Evolutionary conservation across 208 protist species (phyloP).

Genomic region (Crithidia expoeki): DNA sequence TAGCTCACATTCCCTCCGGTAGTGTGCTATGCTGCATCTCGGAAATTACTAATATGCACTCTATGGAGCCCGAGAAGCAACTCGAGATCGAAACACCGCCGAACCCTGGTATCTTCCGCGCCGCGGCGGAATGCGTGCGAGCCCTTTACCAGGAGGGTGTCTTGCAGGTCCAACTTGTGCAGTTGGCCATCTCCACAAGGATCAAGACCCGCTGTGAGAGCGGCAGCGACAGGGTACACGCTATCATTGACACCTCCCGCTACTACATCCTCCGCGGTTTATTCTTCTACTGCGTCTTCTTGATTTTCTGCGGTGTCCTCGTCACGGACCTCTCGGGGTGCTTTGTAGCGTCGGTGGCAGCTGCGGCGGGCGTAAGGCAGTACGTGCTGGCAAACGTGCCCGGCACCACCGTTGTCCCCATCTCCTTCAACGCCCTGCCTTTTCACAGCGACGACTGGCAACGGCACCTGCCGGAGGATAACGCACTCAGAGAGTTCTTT

Average conservation of each 20-base stretch:
- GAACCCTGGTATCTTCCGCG: background rate
- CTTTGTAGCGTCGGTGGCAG: slow-evolving; percentile 38
- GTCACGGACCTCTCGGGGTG: slow-evolving; percentile 26
- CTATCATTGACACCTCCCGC: slow-evolving; percentile 15
- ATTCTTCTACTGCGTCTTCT: slow-evolving; percentile 26
- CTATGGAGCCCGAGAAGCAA: background rate
- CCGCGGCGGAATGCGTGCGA: slow-evolving; percentile 14
- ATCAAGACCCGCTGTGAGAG: background rate
- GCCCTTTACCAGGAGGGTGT: slow-evolving; percentile 11
- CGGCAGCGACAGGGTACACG: background rate
- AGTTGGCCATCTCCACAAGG: background rate
- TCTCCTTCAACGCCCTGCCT: slow-evolving; percentile 65
- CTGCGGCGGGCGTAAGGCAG: slow-evolving; percentile 36
- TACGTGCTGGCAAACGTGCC: slow-evolving; percentile 53
- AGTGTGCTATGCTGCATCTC: too few species aligned
- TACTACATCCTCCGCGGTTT: slow-evolving; percentile 19
- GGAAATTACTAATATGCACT: background rate
- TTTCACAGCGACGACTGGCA: slow-evolving; percentile 68
- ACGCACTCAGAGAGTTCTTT: slow-evolving; percentile 28
- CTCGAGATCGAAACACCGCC: background rate
- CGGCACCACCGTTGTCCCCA: slow-evolving; percentile 49
- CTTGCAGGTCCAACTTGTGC: slow-evolving; percentile 10
- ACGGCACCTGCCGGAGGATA: slow-evolving; percentile 34
- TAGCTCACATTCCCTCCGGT: too few species aligned
- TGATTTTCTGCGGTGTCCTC: slow-evolving; percentile 8